Evolutionary conservation across 305 asterid genomes (phyloP).

Genomic region (Plantago lanceolata): DNA sequence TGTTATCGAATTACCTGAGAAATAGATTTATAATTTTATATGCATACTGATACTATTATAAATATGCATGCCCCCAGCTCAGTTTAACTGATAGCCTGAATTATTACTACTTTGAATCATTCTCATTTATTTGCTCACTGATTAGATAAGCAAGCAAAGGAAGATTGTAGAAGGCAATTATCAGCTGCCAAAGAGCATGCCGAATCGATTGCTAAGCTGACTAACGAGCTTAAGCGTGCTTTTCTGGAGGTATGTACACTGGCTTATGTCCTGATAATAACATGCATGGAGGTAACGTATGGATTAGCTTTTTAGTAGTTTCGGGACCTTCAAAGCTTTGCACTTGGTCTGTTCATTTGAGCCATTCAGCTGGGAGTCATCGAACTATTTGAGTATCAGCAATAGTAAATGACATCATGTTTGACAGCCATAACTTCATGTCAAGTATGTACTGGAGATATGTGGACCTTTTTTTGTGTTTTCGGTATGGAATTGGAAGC

Average conservation of each 20-base stretch:
- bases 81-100: constrained; percentile 5
- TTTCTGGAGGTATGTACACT: constrained; percentile 68
- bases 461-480: too few species aligned
- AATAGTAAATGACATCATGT: too few species aligned
- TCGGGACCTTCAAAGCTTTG: not conserved
- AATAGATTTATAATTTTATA: not conserved
- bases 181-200: constrained; percentile 64
- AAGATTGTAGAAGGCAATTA: constrained; percentile 39
- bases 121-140: constrained; percentile 21
- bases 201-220: constrained; percentile 61
- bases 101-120: constrained; percentile 13
- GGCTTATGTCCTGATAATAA: constrained; percentile 21
- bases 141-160: constrained; percentile 52
- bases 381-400: too few species aligned
- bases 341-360: too few species aligned
- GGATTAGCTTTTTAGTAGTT: constrained; percentile 6
- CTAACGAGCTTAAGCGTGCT: constrained; percentile 66
- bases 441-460: too few species aligned
- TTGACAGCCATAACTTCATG: too few species aligned
- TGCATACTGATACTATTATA: too few species aligned
- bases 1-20: constrained; percentile 12
- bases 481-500: too few species aligned
- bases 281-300: constrained; percentile 15
- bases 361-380: too few species aligned
- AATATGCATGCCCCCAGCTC: too few species aligned